Percentiles rank a stretch among this genome's conserved stretches.
Evolutionary conservation across 2,329 filamentous ascomycete genomes (phyloP).

Genomic region (Leptographium procerum): DNA sequence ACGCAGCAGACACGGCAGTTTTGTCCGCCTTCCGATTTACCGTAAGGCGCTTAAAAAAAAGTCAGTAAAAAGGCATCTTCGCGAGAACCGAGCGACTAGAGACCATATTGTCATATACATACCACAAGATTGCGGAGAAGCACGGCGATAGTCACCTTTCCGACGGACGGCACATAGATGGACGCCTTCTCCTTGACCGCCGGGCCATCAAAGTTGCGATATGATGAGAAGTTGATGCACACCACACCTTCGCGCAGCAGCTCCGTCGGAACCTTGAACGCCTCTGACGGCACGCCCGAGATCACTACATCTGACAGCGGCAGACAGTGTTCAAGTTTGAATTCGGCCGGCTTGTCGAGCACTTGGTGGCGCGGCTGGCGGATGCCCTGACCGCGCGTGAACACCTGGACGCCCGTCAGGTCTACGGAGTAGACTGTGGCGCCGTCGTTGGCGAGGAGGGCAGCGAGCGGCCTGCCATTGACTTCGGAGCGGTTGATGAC

Average conservation of each 20-base stretch:
- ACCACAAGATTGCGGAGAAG: conserved; percentile 81
- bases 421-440: conserved; percentile 94
- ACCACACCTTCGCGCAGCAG: conserved; percentile 80
- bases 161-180: conserved; percentile 93
- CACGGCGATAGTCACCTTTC: conserved; percentile 93
- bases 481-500: conserved; percentile 96
- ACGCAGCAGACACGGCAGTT: not conserved
- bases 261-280: conserved; percentile 79
- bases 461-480: conserved; percentile 83
- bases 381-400: conserved; percentile 80
- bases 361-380: conserved; percentile 80
- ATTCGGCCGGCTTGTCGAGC: conserved; percentile 67
- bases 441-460: conserved; percentile 89
- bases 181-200: conserved; percentile 91
- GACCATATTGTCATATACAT: conserved; percentile 8
- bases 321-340: conserved; percentile 62
- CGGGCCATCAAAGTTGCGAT: conserved; percentile 78
- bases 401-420: conserved; percentile 81
- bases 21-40: not conserved
- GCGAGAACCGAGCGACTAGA: not conserved
- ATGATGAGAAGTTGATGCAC: conserved; percentile 98
- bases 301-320: conserved; percentile 91
- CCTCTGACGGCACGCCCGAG: conserved; percentile 77
- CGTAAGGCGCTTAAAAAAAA: conserved; percentile 3
- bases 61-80: not conserved